Conservation (phyloP, 345 rosid genomes). For the Gossypium turneri region DNA sequence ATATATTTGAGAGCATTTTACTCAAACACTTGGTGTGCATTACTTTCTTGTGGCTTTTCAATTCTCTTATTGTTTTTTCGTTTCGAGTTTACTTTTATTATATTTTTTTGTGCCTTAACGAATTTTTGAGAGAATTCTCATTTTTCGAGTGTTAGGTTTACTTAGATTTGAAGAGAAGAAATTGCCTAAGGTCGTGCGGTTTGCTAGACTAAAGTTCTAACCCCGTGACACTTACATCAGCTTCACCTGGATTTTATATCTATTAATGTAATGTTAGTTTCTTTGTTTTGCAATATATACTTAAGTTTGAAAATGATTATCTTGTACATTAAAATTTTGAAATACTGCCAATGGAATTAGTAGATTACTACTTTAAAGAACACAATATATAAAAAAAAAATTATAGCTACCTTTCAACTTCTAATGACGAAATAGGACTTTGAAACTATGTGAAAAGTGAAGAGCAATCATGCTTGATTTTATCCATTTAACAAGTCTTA, state of each 20-base stretch:
- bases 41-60: too few species aligned
- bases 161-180: too few species aligned
- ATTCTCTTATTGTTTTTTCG: too few species aligned
- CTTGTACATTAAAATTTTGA: not conserved
- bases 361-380: slow-evolving; percentile 2
- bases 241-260: not conserved
- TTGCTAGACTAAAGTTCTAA: too few species aligned
- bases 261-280: not conserved
- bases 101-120: too few species aligned
- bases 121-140: too few species aligned
- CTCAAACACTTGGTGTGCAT: too few species aligned
- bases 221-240: not conserved
- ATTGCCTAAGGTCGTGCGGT: too few species aligned
- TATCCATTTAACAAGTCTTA: not conserved
- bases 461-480: not conserved
- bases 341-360: not conserved
- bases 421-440: not conserved
- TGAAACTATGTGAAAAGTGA: not conserved
- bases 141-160: too few species aligned
- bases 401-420: not conserved
- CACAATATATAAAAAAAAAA: not conserved
- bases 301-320: not conserved
- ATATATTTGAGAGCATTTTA: too few species aligned
- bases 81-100: too few species aligned
- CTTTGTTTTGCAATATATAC: not conserved